Evolutionary conservation across 768 basidiomycete genomes (phyloP), one percentile per base, ranked within the genome.

Genomic region (Suillus decipiens): DNA sequence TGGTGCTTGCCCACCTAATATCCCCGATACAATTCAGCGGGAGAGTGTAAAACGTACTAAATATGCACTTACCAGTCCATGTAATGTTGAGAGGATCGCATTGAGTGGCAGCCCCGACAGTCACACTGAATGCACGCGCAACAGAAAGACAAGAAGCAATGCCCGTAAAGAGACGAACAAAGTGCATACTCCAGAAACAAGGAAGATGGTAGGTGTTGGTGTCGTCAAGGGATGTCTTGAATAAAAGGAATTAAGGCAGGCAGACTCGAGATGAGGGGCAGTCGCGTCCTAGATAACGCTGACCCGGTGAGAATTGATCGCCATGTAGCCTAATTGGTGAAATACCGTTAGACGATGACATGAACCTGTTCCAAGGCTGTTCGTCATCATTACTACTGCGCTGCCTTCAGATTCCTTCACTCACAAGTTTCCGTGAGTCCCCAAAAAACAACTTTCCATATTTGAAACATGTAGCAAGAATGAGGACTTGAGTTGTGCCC

Each of bases 51-150:
- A 37, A 24, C 10, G 36, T 24, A 24, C 4, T 36, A 36, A 12
- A 17, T 17, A 31, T 24, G 37, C 22, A 63, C 79, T 70, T 69
- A 88, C 90, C 89, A 63, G 78, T 76, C 89, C 89, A 91, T 34
- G 81, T 78, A 59, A 93, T 67, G 51, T 73, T 69, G 22, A 91
- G 74, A 70, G 82, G 71, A 65, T 85, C 89, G 69, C 91, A 93
- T 70, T 87, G 76, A 0, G 86, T 80, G 4, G 87, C 82, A 63
- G 34, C 76, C 74, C 69, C 86, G 81, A 64, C 77, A 70, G 78
- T 64, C 31, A 90, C 88, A 36, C 81, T 83, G 69, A 80, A 81
- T 22, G 75, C 69, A 19, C 58, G 57, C 9, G 61, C 77, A 22
- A 56, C 31, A n/a, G 67, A 62, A 64, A 68, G 56, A 51, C 53